These are phyloP conservation scores for Cercis canadensis DNA, from an alignment of 306 rosid genomes.

Conservation along the genomic window DNA sequence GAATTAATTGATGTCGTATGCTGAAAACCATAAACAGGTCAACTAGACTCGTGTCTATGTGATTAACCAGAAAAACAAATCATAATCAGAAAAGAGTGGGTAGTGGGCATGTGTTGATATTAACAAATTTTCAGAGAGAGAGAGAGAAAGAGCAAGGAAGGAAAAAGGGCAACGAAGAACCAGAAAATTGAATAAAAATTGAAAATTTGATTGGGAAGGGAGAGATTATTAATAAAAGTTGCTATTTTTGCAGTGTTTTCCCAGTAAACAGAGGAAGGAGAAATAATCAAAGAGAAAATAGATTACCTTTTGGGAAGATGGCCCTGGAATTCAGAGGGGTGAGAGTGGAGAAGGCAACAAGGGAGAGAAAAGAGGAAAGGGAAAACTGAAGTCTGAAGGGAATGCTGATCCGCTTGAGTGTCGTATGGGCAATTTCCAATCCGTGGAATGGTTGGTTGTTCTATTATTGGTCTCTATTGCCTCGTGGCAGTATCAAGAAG, in stretches of 20 bases:
- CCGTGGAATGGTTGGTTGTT: neutral
- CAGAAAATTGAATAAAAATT: no score
- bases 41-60: no score
- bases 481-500: no score
- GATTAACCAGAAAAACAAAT: no score
- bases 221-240: neutral
- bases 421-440: constrained; percentile 10
- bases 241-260: constrained; percentile 7
- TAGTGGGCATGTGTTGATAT: no score
- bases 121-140: no score
- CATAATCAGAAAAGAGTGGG: no score
- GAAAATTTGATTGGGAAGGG: neutral
- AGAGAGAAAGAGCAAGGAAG: no score
- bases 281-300: constrained; percentile 1
- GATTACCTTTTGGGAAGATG: constrained; percentile 29
- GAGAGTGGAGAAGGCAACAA: neutral
- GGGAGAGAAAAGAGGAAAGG: neutral
- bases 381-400: neutral
- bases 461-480: neutral
- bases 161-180: no score
- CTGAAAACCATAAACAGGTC: no score
- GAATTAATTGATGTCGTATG: no score
- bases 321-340: neutral
- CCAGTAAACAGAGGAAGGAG: neutral
- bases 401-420: neutral